Evolutionary conservation across 2,329 filamentous ascomycete species (phyloP), one percentile per base, ranked within the genome.

Genomic region (Neurospora crassa): DNA sequence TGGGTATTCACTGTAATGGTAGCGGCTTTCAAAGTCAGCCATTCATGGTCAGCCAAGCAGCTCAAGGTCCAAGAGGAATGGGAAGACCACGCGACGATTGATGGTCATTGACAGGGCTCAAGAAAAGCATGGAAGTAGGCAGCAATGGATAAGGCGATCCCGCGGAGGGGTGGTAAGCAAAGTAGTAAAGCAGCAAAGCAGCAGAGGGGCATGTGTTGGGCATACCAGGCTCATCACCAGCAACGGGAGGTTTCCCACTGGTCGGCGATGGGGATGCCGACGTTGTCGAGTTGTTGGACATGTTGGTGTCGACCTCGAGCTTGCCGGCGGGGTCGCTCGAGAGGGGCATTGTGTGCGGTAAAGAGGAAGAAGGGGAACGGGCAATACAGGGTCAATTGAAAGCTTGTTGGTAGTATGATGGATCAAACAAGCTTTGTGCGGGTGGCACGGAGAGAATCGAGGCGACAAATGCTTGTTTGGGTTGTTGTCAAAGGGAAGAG

Each of bases 1-100:
- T 80, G 81, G 70, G 84, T 85, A 75, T 85, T 86, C 74, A 86
- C 84, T 68, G 84, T 86, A 69, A 86, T 86, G 45, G 84, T 84
- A 37, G 84, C 84, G 70, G 82, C 85, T 84, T 74, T 73, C 67
- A 41, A 67, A 40, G 24, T 40, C 20, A 70, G 68, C 42, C 34
- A 68, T 37, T 68, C 24, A 24, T 67, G 37, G 74, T 75, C 72
- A 76, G 74, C 72, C 68, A 69, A 67, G 68, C 24, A 47, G 40
- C 70, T 70, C 71, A 71, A 68, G 16, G 34, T 14, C 18, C 18
- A 18, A 24, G 45, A 53, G 20, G 34, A 37, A 37, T 53, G 20
- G 45, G 45, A 53, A 29, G 47, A 53, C 47, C 47, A 43, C 41
- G 29, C 5, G 47, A 12, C 47, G 24, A 3, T 42, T 37, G 12